Evolutionary conservation across 2,329 filamentous ascomycete genomes (phyloP), one percentile per base, ranked within the genome.

Genomic region (Sporothrix sp.): DNA sequence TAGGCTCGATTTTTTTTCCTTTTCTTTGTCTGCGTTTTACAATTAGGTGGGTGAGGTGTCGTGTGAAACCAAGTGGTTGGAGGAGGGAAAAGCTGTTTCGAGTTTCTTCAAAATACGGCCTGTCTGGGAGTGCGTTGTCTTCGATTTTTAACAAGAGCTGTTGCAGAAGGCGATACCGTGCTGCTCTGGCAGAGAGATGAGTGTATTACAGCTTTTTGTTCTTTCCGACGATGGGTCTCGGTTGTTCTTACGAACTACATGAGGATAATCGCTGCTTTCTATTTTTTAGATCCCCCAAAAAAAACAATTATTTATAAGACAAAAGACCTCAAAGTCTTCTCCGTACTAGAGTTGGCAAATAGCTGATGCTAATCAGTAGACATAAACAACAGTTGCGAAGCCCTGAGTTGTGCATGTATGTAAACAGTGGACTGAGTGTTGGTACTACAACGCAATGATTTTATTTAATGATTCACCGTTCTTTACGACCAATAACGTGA

Each of bases 181-280:
- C 36, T 28, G n/a, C 43, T 32, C 10, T 20, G 23, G 36, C 46
- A 53, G 23, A 33, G 39, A 32, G 27, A 40, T 23, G 13, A 16
- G 6, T 32, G 42, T 36, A 42, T 50, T 16, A 48, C 44, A 43
- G 7, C 9, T 28, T 51, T 50, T 54, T 44, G 32, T 48, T 47
- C 14, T 25, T 36, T 21, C 25, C 21, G 6, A 9, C n/a, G n/a
- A n/a, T 6, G 20, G 40, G 8, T 11, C n/a, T 10, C 3, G 39
- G 6, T 16, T 16, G 9, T 43, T 50, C 28, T 33, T n/a, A 50
- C 25, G 28, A 4, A 30, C 8, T 4, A 13, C 18, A 21, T 21
- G 10, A 18, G 18, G 30, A 33, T 21, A 33, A 16, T 14, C 8
- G 33, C 14, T 45, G 14, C 18, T 45, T 23, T 20, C 20, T 45